Evolutionary conservation across 1,284 basidiomycete genomes (phyloP).

Genomic region (Ganoderma resinaceum): DNA sequence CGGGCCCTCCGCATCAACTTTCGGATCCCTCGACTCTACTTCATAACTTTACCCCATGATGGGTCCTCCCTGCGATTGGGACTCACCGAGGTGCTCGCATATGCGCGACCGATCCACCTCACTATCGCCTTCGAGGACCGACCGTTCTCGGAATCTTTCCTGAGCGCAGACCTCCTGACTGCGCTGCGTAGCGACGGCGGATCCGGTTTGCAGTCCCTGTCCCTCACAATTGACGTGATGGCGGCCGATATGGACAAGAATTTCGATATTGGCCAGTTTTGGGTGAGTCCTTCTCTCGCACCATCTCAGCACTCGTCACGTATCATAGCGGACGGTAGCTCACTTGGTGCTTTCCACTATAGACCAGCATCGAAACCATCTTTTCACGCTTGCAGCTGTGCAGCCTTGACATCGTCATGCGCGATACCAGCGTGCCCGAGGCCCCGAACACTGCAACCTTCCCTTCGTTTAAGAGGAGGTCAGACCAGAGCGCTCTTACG

Average conservation of each 20-base stretch:
- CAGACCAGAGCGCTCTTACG: too few species aligned
- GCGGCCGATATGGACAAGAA: neutral
- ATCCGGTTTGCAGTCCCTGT: neutral
- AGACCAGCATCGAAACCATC: neutral
- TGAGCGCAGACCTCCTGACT: neutral
- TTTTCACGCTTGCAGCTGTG: neutral
- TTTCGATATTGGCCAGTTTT: neutral
- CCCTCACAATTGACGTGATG: neutral
- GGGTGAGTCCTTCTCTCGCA: neutral
- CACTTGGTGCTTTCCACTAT: too few species aligned
- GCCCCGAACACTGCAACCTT: too few species aligned
- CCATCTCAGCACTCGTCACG: too few species aligned
- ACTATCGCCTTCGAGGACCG: neutral
- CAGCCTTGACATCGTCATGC: neutral
- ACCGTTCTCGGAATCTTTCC: neutral
- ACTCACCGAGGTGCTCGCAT: neutral
- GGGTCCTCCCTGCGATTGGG: too few species aligned
- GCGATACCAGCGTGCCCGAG: neutral
- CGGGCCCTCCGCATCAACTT: neutral
- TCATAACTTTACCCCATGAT: neutral
- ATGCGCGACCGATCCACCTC: neutral
- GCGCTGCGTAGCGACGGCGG: neutral
- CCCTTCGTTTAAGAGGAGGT: too few species aligned
- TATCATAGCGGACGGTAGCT: too few species aligned
- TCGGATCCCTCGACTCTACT: neutral